Evolutionary conservation across 768 basidiomycete species (phyloP).

Genomic region (Lactifluus echinatus): DNA sequence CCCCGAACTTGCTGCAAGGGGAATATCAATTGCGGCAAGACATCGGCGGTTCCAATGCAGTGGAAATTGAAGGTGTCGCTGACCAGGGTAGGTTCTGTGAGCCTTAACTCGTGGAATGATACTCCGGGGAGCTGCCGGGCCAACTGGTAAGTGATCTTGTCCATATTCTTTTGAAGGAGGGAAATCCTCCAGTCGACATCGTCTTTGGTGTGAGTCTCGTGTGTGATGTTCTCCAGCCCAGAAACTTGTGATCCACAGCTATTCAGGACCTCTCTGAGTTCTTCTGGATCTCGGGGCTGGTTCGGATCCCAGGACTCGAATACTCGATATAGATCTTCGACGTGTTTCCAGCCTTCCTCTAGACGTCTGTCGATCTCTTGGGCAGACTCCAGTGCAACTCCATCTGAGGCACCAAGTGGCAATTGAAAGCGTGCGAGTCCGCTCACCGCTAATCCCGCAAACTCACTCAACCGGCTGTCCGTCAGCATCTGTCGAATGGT

Average conservation of each 20-base stretch:
- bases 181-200: background rate
- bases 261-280: background rate
- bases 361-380: background rate
- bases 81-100: background rate
- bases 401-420: background rate
- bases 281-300: background rate
- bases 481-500: background rate
- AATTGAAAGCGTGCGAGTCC: background rate
- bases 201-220: background rate
- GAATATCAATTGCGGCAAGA: background rate
- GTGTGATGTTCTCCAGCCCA: background rate
- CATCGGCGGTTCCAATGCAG: background rate
- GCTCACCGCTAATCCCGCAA: background rate
- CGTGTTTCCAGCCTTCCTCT: background rate
- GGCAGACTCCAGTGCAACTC: background rate
- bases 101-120: background rate
- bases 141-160: background rate
- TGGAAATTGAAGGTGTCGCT: background rate
- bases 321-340: background rate
- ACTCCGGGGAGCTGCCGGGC: slow-evolving; percentile 4
- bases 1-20: background rate
- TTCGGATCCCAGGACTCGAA: background rate
- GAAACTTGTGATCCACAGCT: background rate
- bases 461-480: background rate
- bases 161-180: background rate